Evolutionary conservation across 2,329 filamentous ascomycete genomes (phyloP), one percentile per base, ranked within the genome.

Genomic region (Cladosporium sp.): DNA sequence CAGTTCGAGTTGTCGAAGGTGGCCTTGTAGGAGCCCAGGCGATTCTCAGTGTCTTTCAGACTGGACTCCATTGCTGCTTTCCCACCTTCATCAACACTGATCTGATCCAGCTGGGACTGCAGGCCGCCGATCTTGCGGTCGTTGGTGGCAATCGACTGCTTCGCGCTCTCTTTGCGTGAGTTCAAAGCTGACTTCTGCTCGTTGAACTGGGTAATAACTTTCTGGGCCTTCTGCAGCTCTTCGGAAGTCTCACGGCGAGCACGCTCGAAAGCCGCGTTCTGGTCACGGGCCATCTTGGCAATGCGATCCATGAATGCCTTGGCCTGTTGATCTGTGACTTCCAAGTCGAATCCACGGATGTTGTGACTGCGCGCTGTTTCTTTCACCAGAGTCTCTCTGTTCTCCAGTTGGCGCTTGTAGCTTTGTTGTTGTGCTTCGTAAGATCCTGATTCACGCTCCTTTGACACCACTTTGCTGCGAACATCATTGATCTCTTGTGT

Each of bases 371-470:
- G 81, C 15, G 93, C 91, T 38, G 90, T 86, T 59, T 92, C 87
- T 63, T 87, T 90, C 58, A 97, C 85, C 72, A 96, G 82, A 9
- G 83, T 80, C 67, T 88, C 82, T 39, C 93, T 88, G 45, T 83
- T 79, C 65, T 84, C 79, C 3, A 96, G 72, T 64, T 97, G 89
- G 3, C 88, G 84, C 70, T 97, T 90, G 70, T 94, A 90, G 67
- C 88, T 90, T 62, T 90, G 88, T 75, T 93, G 92, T 70, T 96
- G 88, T 2, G 92, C 93, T 72, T 94, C 85, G 42, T 88, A 86
- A 65, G 88, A 90, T 43, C 93, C 93, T 66, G 85, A 82, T 65
- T 92, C 88, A 1, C 71, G 78, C 60, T 82, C 77, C 64, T 82
- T 81, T n/a, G 63, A 62, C 52, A 75, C 77, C 12, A 78, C 69